phyloP scores from a whole-genome alignment of 495 filamentous ascomycete species.

The Podospora pseudocomata region DNA sequence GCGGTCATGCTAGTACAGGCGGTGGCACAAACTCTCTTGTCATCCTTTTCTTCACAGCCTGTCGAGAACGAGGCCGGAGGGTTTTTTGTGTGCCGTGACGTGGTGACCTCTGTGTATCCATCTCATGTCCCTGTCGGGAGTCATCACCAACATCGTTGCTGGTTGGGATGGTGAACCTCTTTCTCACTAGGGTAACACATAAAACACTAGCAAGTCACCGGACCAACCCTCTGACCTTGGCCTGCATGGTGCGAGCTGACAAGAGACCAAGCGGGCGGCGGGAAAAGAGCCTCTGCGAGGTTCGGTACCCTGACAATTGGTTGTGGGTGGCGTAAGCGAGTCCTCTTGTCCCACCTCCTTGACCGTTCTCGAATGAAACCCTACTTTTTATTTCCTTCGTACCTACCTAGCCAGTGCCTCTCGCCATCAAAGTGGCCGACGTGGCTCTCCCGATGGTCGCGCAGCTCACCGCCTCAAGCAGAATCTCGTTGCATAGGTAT shows the following conservation, averaged over 20 bases:
- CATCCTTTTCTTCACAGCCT: neutral
- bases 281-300: neutral
- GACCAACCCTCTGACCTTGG: neutral
- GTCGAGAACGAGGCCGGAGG: neutral
- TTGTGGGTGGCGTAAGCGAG: neutral
- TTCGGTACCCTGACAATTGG: neutral
- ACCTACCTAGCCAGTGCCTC: neutral
- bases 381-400: no score
- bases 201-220: neutral
- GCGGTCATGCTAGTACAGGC: neutral
- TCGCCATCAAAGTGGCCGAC: neutral
- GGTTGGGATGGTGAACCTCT: no score
- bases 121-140: neutral
- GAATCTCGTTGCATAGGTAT: neutral
- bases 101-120: neutral
- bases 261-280: neutral
- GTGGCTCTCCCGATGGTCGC: neutral
- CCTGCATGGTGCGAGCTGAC: neutral
- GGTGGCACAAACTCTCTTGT: conserved; percentile 1
- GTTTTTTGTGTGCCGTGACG: neutral
- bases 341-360: neutral
- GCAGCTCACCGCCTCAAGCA: neutral
- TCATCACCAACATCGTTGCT: neutral
- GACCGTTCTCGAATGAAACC: neutral
- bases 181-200: neutral